phyloP scores from a whole-genome alignment of 257 asterid species.

The Solanum okadae region DNA sequence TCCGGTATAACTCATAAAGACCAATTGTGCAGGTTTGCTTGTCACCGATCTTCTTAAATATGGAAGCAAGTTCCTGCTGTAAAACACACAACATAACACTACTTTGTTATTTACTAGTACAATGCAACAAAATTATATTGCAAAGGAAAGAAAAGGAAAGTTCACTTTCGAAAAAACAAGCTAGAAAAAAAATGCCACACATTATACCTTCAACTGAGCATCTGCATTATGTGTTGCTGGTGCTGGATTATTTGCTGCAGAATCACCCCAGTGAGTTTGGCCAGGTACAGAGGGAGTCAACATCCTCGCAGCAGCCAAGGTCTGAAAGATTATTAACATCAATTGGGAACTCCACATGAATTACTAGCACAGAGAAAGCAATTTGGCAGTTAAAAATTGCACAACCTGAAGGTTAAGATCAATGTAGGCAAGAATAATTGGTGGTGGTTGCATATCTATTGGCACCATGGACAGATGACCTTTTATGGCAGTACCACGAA shows the following conservation, averaged over 20 bases:
- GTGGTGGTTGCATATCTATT: slow-evolving; percentile 93
- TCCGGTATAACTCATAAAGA: slow-evolving; percentile 87
- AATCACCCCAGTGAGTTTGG: slow-evolving; percentile 95
- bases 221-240: slow-evolving; percentile 85
- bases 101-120: background rate
- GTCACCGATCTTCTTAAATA: slow-evolving; percentile 97
- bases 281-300: slow-evolving; percentile 93
- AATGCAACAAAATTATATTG: background rate
- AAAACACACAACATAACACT: slow-evolving; percentile 7
- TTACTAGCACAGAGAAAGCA: background rate
- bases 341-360: background rate
- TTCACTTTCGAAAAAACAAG: background rate
- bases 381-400: background rate
- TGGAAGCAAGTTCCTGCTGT: slow-evolving; percentile 99
- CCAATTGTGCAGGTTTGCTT: slow-evolving; percentile 98
- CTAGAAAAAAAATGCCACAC: background rate
- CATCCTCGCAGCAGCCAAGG: slow-evolving; percentile 99
- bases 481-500: slow-evolving; percentile 97
- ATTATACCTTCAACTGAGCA: slow-evolving; percentile 77
- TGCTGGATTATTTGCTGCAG: slow-evolving; percentile 67
- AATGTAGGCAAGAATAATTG: slow-evolving; percentile 95
- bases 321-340: slow-evolving; percentile 35
- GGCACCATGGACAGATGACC: slow-evolving; percentile 99
- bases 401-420: slow-evolving; percentile 97
- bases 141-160: background rate